Evolutionary conservation across 192 early-diverging fungal genomes (phyloP).

Genomic region (Physocladia obscura): DNA sequence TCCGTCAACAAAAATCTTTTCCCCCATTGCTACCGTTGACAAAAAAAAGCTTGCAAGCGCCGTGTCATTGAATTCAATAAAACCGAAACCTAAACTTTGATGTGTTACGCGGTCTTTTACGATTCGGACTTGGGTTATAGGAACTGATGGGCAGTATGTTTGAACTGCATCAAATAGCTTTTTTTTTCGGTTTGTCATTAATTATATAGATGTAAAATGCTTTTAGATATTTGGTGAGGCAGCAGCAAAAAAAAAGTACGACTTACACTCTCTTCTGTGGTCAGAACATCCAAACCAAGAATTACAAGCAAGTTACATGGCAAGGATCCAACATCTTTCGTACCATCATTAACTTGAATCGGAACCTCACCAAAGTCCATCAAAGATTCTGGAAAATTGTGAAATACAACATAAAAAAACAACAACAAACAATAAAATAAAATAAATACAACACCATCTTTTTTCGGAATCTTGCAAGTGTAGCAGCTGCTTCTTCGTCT

Average conservation of each 20-base stretch:
- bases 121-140: constrained; percentile 42
- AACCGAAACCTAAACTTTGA: constrained; percentile 66
- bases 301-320: constrained; percentile 58
- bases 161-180: not conserved
- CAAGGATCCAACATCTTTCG: constrained; percentile 51
- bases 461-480: constrained; percentile 12
- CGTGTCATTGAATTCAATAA: constrained; percentile 55
- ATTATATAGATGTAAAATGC: not conserved
- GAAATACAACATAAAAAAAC: not conserved
- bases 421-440: not conserved
- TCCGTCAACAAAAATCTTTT: constrained; percentile 44
- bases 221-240: not conserved
- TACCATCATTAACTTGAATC: constrained; percentile 56
- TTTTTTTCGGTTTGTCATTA: not conserved
- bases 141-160: constrained; percentile 20
- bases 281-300: constrained; percentile 58
- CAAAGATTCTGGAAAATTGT: not conserved
- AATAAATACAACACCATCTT: not conserved
- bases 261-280: constrained; percentile 58
- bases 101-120: constrained; percentile 57
- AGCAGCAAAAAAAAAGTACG: constrained; percentile 7
- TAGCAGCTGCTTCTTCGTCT: constrained; percentile 6
- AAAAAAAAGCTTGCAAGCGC: constrained; percentile 7
- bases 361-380: not conserved
- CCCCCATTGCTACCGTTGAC: not conserved